Evolutionary conservation across 441 rosid species (phyloP).

Genomic region (Gossypium trilobum): DNA sequence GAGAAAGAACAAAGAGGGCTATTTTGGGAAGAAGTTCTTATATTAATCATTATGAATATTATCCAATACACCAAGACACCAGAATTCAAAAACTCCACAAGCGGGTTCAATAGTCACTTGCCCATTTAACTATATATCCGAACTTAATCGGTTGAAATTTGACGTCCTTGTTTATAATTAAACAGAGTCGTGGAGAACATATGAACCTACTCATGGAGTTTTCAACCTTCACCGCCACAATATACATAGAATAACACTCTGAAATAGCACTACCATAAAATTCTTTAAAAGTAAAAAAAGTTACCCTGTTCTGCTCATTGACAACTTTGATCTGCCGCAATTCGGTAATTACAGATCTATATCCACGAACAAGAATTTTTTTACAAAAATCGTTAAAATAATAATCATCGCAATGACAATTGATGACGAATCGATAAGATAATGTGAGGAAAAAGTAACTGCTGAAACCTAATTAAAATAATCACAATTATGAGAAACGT

Average conservation of each 20-base stretch:
- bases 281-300: neutral
- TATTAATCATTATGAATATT: neutral
- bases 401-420: neutral
- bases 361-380: constrained; percentile 3
- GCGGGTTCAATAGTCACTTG: neutral
- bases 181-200: neutral
- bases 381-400: neutral
- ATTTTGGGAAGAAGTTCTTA: neutral
- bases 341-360: constrained; percentile 41
- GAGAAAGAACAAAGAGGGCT: neutral
- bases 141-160: neutral
- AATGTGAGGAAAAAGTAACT: neutral
- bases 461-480: neutral
- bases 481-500: neutral
- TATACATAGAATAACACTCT: neutral
- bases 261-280: neutral
- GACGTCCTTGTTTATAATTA: constrained; percentile 1
- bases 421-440: neutral
- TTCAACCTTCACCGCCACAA: neutral
- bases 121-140: neutral
- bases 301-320: constrained; percentile 43
- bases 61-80: neutral
- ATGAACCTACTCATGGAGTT: neutral
- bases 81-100: neutral
- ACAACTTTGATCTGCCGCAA: constrained; percentile 46